Percentiles rank a stretch among this genome's conserved stretches.
phyloP scores from a whole-genome alignment of 1,284 basidiomycete species.

The Mycena citricolor region DNA sequence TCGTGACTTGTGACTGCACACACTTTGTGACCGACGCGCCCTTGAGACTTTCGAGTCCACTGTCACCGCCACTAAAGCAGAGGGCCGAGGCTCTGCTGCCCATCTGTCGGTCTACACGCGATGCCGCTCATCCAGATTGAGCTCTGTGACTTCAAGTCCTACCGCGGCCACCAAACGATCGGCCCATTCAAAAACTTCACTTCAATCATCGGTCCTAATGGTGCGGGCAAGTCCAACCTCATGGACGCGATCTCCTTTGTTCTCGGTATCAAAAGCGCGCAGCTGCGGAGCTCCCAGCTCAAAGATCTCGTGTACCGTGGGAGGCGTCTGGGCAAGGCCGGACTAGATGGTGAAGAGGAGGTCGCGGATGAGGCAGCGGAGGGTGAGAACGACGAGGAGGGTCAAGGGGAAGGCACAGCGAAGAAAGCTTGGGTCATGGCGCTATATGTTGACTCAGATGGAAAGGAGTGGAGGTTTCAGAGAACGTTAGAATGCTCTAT shows the following conservation, averaged over 20 bases:
- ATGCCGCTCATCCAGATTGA: conserved; percentile 84
- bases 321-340: conserved; percentile 62
- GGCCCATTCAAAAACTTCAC: conserved; percentile 94
- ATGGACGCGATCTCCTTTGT: conserved; percentile 99
- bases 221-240: conserved; percentile 97
- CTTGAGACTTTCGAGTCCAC: no score
- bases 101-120: no score
- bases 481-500: conserved; percentile 67
- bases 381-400: conserved; percentile 56
- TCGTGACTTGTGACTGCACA: no score
- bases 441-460: conserved; percentile 76
- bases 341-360: conserved; percentile 49
- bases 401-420: conserved; percentile 78
- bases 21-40: no score
- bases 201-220: conserved; percentile 97
- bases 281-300: conserved; percentile 90
- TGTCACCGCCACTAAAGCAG: no score
- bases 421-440: conserved; percentile 95
- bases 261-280: conserved; percentile 91
- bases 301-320: conserved; percentile 96
- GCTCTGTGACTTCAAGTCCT: conserved; percentile 93
- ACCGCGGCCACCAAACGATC: conserved; percentile 83
- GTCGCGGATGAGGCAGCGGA: conserved; percentile 48
- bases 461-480: conserved; percentile 88
- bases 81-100: no score